Base-by-base conservation (phyloP, 306 rosid genomes). In the Bauhinia variegata region DNA sequence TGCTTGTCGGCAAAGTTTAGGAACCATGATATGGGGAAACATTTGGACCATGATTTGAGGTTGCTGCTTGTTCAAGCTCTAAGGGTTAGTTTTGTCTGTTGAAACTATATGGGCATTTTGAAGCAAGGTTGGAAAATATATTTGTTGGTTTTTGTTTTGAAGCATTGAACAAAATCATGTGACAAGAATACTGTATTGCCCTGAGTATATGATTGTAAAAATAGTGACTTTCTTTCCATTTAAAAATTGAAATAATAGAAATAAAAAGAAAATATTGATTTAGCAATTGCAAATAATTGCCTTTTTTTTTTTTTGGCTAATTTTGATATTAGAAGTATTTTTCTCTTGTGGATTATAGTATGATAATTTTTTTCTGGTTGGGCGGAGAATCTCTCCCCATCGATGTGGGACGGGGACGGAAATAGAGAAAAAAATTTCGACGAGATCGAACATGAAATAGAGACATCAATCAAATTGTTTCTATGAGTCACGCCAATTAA, bases 1-100 rank as follows among this genome's bases (percentile, higher is more conserved):
- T 53, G 67, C 76, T 69, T 75, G 31, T 52, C 68, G 2, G 13
- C 32, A 13, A 55, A 58, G 31, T 81, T 81, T 83, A 70, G 50
- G 28, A 71, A 58, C 39, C 80, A 43, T 54, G 54, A 33, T 42
- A 31, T 57, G 44, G 61, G 56, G 15, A 19, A 59, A 68, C 6
- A 43, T 75, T 42, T 65, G 49, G 59, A 9, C 55, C 9, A 34
- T 67, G 30, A 49, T 73, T 70, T 64, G 70, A 71, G n/a, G 30
- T 48, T 19, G 41, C 67, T 37, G 61, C 9, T 77, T 33, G 63
- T n/a, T n/a, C 41, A 38, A 47, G 10, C 52, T 19, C 66, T 18
- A 31, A 31, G 47, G 44, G 33, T 59, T 34, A 44, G 70, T 56
- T 77, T 77, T 64, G 2, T 51, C 59, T 60, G 54, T 34, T 64